Conservation (phyloP, 2,329 filamentous ascomycete genomes). For the Apiospora hydei region DNA sequence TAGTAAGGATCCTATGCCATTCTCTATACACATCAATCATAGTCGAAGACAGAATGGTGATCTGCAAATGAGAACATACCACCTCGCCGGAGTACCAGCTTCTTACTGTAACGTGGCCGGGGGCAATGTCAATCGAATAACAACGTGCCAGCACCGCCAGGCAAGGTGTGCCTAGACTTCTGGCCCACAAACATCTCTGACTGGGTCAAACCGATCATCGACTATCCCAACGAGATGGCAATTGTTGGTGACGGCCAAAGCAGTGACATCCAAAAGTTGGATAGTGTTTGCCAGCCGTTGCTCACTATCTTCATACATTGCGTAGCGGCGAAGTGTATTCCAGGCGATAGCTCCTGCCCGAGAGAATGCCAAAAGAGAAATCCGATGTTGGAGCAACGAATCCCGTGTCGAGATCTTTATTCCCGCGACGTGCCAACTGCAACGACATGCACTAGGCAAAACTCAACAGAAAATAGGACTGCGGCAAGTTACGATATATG, state of each 20-base stretch:
- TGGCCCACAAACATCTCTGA: neutral
- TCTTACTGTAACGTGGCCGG: neutral
- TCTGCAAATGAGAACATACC: neutral
- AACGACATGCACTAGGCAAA: neutral
- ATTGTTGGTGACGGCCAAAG: neutral
- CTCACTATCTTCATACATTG: neutral
- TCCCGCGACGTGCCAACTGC: neutral
- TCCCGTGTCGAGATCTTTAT: neutral
- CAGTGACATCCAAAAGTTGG: neutral
- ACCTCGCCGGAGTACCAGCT: neutral
- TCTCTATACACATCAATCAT: neutral
- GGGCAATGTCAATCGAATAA: neutral
- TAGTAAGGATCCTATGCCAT: neutral
- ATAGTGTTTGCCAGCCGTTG: neutral
- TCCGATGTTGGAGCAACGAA: neutral
- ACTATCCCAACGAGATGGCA: neutral
- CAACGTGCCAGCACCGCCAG: neutral
- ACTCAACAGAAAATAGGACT: neutral
- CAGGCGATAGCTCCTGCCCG: neutral
- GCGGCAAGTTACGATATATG: neutral
- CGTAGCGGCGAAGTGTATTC: neutral
- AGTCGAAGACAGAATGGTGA: neutral
- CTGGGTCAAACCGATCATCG: neutral
- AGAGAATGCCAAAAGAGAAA: conserved; percentile 3
- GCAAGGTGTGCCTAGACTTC: neutral